Conservation (phyloP, 2,329 filamentous ascomycete species). For the Penicillium sp. region DNA sequence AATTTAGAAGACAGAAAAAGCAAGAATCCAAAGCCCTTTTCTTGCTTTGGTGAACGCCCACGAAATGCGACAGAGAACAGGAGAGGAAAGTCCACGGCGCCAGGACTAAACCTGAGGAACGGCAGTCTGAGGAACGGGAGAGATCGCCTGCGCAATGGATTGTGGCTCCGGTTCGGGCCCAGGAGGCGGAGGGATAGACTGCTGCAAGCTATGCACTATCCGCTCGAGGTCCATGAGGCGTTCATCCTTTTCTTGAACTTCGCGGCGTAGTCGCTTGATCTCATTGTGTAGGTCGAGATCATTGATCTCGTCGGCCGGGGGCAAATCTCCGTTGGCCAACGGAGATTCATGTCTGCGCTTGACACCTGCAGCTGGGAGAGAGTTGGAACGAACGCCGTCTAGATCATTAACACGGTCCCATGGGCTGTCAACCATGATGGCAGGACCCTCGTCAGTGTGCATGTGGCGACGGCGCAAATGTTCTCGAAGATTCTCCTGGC, state of each 20-base stretch:
- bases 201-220: constrained; percentile 42
- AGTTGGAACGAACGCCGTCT: constrained; percentile 34
- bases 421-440: constrained; percentile 26
- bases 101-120: constrained; percentile 20
- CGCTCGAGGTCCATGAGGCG: constrained; percentile 47
- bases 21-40: constrained; percentile 21
- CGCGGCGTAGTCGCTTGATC: constrained; percentile 67
- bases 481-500: constrained; percentile 92
- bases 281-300: constrained; percentile 62
- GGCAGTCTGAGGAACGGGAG: constrained; percentile 18
- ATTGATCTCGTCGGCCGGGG: constrained; percentile 47
- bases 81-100: constrained; percentile 10
- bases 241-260: constrained; percentile 63
- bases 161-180: constrained; percentile 19
- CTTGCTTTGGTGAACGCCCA: constrained; percentile 35
- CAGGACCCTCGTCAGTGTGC: constrained; percentile 43
- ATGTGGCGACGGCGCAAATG: constrained; percentile 89
- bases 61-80: constrained; percentile 34
- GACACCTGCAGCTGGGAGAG: constrained; percentile 32
- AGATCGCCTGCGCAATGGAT: constrained; percentile 16
- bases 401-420: constrained; percentile 37
- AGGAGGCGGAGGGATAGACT: constrained; percentile 38
- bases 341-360: constrained; percentile 42
- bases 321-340: constrained; percentile 30
- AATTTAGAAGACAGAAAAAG: neutral